phyloP scores from a whole-genome alignment of 2,329 filamentous ascomycete genomes.

The Hymenoscyphus repandus region DNA sequence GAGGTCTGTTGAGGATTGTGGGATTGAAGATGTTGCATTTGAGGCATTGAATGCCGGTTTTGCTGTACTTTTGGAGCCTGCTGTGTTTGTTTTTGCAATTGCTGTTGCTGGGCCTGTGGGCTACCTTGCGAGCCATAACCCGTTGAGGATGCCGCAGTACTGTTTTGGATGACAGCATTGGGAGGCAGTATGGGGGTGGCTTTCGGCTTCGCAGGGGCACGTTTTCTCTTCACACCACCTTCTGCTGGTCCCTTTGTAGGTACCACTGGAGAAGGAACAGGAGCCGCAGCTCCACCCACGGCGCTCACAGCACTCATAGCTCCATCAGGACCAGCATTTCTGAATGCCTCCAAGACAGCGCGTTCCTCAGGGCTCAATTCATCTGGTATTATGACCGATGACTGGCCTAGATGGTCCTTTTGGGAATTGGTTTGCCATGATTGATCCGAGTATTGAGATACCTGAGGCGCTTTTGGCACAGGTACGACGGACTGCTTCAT shows the following conservation, averaged over 20 bases:
- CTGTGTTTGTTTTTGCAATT: constrained; percentile 5
- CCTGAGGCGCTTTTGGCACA: constrained; percentile 12
- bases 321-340: constrained; percentile 14
- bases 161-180: constrained; percentile 7
- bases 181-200: constrained; percentile 6
- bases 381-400: constrained; percentile 13
- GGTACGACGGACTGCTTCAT: constrained; percentile 32
- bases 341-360: constrained; percentile 31
- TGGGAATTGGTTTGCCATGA: constrained; percentile 21
- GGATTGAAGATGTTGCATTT: neutral
- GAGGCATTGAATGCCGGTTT: constrained; percentile 1
- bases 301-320: constrained; percentile 14
- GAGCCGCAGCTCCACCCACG: neutral
- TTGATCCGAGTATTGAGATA: constrained; percentile 19
- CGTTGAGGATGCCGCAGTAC: neutral
- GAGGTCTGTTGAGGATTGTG: constrained; percentile 3
- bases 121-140: neutral
- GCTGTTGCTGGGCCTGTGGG: constrained; percentile 3
- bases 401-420: constrained; percentile 9
- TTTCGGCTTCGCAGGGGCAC: constrained; percentile 25
- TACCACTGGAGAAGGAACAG: constrained; percentile 17
- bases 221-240: constrained; percentile 23
- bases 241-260: constrained; percentile 17
- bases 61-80: neutral
- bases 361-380: constrained; percentile 30